phyloP scores from a whole-genome alignment of 116 monocot genomes.

The Posidonia oceanica region DNA sequence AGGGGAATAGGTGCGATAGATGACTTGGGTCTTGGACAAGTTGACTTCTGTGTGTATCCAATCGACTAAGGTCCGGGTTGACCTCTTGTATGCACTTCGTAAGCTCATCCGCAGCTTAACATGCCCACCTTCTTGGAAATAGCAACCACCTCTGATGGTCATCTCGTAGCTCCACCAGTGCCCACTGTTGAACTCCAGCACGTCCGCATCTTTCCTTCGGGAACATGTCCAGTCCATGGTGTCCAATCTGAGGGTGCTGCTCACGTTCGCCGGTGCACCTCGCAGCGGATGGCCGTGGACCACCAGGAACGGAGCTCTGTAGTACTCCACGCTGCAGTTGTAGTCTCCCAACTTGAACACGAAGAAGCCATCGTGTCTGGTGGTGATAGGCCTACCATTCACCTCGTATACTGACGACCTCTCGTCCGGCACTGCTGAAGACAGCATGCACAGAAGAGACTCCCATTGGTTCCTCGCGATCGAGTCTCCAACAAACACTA shows the following conservation, averaged over 20 bases:
- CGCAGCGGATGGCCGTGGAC: slow-evolving; percentile 39
- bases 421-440: slow-evolving; percentile 40
- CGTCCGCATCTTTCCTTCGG: slow-evolving; percentile 56
- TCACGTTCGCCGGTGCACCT: slow-evolving; percentile 22
- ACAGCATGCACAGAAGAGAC: slow-evolving; percentile 74
- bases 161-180: slow-evolving; percentile 94
- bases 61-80: slow-evolving; percentile 22
- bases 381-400: slow-evolving; percentile 64
- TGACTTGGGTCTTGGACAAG: slow-evolving; percentile 8
- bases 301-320: slow-evolving; percentile 60
- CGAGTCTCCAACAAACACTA: slow-evolving; percentile 78
- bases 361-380: slow-evolving; percentile 65
- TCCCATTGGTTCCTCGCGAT: slow-evolving; percentile 93
- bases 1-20: slow-evolving; percentile 42
- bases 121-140: slow-evolving; percentile 36
- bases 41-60: slow-evolving; percentile 12
- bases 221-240: slow-evolving; percentile 42
- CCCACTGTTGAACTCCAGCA: slow-evolving; percentile 73
- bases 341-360: slow-evolving; percentile 55
- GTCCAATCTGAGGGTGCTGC: slow-evolving; percentile 46
- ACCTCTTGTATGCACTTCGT: slow-evolving; percentile 28
- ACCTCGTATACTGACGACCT: slow-evolving; percentile 48
- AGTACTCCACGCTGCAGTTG: slow-evolving; percentile 78
- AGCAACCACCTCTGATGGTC: slow-evolving; percentile 43
- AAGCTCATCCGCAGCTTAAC: slow-evolving; percentile 36